Evolutionary conservation across 2,329 filamentous ascomycete species (phyloP).

Genomic region (Fusarium falciforme): DNA sequence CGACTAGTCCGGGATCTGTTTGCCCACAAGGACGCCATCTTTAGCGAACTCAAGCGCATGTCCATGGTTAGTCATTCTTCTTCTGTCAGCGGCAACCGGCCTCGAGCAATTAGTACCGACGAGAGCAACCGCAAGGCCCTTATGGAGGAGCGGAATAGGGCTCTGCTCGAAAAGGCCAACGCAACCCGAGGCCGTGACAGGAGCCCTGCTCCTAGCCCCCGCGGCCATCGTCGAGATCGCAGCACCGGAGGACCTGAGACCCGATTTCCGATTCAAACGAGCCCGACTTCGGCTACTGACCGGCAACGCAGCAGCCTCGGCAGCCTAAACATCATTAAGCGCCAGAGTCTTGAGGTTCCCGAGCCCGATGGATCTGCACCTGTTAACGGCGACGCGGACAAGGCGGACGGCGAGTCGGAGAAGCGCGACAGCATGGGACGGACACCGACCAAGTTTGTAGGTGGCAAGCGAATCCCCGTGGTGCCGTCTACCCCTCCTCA

Average conservation of each 20-base stretch:
- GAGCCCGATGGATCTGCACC: conserved; percentile 62
- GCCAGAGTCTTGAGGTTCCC: conserved; percentile 86
- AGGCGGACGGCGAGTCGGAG: conserved; percentile 51
- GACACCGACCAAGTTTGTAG: conserved; percentile 57
- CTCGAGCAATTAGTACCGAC: conserved; percentile 91
- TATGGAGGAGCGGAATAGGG: conserved; percentile 92
- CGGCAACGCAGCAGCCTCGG: conserved; percentile 63
- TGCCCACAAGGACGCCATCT: conserved; percentile 93
- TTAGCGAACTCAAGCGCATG: conserved; percentile 94
- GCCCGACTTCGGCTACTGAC: conserved; percentile 66
- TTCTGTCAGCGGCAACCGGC: conserved; percentile 68
- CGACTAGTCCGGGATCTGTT: conserved; percentile 93
- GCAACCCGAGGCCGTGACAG: conserved; percentile 77
- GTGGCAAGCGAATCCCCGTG: conserved; percentile 56
- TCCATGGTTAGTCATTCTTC: conserved; percentile 75
- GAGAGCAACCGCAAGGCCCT: conserved; percentile 94
- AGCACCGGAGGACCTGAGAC: conserved; percentile 80
- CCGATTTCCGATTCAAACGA: conserved; percentile 84
- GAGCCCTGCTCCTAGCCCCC: conserved; percentile 74
- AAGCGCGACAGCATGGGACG: conserved; percentile 75
- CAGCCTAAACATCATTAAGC: conserved; percentile 63
- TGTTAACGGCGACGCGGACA: conserved; percentile 54
- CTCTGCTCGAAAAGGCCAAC: conserved; percentile 76
- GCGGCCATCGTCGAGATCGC: conserved; percentile 80
- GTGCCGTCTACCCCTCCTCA: conserved; percentile 44